Percentiles rank a stretch among this genome's conserved stretches.
Evolutionary conservation across 441 rosid genomes (phyloP).

Genomic region (Croton laevigatus): DNA sequence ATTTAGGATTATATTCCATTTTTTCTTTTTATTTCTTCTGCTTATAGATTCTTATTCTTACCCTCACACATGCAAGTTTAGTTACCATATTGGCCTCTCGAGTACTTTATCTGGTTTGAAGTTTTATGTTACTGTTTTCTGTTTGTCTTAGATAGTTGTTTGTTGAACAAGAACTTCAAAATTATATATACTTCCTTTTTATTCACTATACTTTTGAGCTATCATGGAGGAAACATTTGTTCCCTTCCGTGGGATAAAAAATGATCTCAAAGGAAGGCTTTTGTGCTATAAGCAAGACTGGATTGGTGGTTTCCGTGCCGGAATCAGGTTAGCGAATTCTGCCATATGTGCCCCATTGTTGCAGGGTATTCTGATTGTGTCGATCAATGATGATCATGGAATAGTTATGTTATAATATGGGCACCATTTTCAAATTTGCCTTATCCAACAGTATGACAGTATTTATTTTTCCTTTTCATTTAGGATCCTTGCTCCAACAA

Average conservation of each 20-base stretch:
- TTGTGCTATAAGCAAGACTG: slow-evolving; percentile 79
- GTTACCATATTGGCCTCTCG: slow-evolving; percentile 53
- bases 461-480: slow-evolving; percentile 24
- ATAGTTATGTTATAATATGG: slow-evolving; percentile 13
- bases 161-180: not conserved
- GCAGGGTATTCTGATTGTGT: slow-evolving; percentile 1
- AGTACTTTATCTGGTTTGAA: slow-evolving; percentile 29
- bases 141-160: slow-evolving; percentile 18
- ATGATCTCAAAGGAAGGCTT: slow-evolving; percentile 68
- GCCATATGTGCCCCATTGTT: slow-evolving; percentile 11
- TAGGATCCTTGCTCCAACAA: slow-evolving; percentile 81
- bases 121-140: slow-evolving; percentile 24
- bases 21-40: slow-evolving; percentile 30
- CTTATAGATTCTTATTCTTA: slow-evolving; percentile 27
- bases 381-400: not conserved
- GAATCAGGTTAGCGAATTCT: slow-evolving; percentile 56
- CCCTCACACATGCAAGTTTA: slow-evolving; percentile 37
- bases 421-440: slow-evolving; percentile 1
- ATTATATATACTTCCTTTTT: slow-evolving; percentile 1
- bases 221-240: slow-evolving; percentile 82
- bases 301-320: slow-evolving; percentile 66
- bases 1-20: slow-evolving; percentile 20
- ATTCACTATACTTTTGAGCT: slow-evolving; percentile 25
- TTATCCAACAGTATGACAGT: slow-evolving; percentile 11
- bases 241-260: slow-evolving; percentile 76